Evolutionary conservation across 1,284 basidiomycete species (phyloP).

Genomic region (Sporisorium iseilematis-ciliati): DNA sequence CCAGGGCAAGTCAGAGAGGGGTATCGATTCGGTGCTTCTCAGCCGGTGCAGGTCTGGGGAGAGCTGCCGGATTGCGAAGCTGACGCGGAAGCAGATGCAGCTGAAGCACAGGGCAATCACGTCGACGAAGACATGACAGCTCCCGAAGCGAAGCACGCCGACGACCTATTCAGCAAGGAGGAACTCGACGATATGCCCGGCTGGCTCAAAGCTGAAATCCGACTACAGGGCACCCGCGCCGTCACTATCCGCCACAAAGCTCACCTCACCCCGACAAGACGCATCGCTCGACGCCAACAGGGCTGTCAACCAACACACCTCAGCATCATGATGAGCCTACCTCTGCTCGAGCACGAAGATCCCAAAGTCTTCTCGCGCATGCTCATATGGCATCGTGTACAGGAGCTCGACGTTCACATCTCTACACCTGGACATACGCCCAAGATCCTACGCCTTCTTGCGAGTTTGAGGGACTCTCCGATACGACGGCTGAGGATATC

Average conservation of each 20-base stretch:
- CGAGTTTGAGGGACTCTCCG: constrained; percentile 50
- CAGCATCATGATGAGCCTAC: constrained; percentile 62
- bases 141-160: constrained; percentile 24
- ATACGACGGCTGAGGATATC: constrained; percentile 60
- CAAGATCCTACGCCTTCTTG: constrained; percentile 52
- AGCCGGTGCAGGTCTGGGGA: constrained; percentile 57
- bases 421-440: constrained; percentile 53
- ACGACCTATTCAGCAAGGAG: constrained; percentile 47
- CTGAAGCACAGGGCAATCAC: background rate
- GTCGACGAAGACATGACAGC: background rate
- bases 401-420: constrained; percentile 64
- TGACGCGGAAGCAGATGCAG: constrained; percentile 3
- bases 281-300: constrained; percentile 34
- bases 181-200: constrained; percentile 62
- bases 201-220: constrained; percentile 65
- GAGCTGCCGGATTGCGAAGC: constrained; percentile 21
- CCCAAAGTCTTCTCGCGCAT: constrained; percentile 59
- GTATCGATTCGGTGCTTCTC: constrained; percentile 43
- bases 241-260: constrained; percentile 60
- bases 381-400: constrained; percentile 60
- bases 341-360: constrained; percentile 64
- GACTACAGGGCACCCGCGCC: constrained; percentile 37
- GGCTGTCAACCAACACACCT: constrained; percentile 58
- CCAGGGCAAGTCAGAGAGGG: constrained; percentile 60
- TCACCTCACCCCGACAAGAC: constrained; percentile 52